A percentile compares a stretch with the other conserved stretches of the same genome.
Evolutionary conservation across 2,329 filamentous ascomycete species (phyloP).

Genomic region (Ophiocordyceps sinensis): DNA sequence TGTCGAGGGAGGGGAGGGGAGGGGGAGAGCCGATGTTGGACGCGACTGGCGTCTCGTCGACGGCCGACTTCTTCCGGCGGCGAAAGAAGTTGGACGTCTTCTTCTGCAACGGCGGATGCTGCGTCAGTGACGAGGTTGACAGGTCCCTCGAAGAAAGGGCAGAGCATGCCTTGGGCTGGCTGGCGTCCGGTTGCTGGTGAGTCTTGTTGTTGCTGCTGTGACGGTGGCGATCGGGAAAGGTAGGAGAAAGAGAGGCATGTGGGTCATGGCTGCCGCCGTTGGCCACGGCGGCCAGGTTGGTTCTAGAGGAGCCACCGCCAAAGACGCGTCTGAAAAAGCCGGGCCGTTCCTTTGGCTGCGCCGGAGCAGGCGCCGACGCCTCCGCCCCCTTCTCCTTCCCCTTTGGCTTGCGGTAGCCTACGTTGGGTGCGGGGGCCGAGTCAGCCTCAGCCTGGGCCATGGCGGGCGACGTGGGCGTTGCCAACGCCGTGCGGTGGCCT

Average conservation of each 20-base stretch:
- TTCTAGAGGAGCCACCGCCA: constrained; percentile 49
- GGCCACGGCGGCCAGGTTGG: constrained; percentile 16
- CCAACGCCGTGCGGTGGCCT: constrained; percentile 9
- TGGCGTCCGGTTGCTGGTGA: constrained; percentile 19
- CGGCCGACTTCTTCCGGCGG: constrained; percentile 77
- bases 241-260: constrained; percentile 5
- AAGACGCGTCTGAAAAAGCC: constrained; percentile 94
- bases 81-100: constrained; percentile 93
- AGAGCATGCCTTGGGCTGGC: constrained; percentile 25
- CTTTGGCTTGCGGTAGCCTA: constrained; percentile 45
- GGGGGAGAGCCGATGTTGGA: constrained; percentile 29
- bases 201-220: constrained; percentile 17
- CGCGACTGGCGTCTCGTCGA: constrained; percentile 52
- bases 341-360: constrained; percentile 49
- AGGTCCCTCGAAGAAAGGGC: constrained; percentile 35
- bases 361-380: constrained; percentile 24
- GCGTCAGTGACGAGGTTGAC: constrained; percentile 25
- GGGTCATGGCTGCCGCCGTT: not conserved
- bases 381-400: constrained; percentile 35
- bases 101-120: constrained; percentile 54
- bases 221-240: constrained; percentile 23
- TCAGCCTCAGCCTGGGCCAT: constrained; percentile 26
- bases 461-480: constrained; percentile 6
- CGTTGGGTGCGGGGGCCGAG: constrained; percentile 41
- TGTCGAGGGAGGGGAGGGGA: constrained; percentile 21